A percentile compares a stretch with the other conserved stretches of the same genome.
phyloP scores from a whole-genome alignment of 306 rosid genomes.

The Gastrolobium bilobum region DNA sequence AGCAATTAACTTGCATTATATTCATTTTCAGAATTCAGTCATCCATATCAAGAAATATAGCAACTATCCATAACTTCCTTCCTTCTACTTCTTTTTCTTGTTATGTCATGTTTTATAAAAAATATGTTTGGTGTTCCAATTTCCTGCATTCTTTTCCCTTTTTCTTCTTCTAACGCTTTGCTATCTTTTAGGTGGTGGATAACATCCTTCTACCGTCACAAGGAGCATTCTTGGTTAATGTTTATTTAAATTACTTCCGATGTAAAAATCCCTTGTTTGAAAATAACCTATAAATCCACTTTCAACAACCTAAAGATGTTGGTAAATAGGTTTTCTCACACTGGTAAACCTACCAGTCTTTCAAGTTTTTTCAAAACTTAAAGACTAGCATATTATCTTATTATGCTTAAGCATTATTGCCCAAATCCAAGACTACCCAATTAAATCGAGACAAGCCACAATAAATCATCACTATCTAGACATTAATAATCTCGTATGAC shows the following conservation, averaged over 20 bases:
- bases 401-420: not conserved
- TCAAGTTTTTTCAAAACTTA: slow-evolving; percentile 24
- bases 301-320: slow-evolving; percentile 7
- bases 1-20: slow-evolving; percentile 34
- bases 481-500: slow-evolving; percentile 26
- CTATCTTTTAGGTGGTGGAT: not conserved
- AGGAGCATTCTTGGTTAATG: not conserved
- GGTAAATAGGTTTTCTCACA: not conserved
- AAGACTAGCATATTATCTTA: slow-evolving; percentile 9
- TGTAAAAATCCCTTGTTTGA: slow-evolving; percentile 7
- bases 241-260: slow-evolving; percentile 24
- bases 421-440: slow-evolving; percentile 34
- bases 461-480: slow-evolving; percentile 27
- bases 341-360: slow-evolving; percentile 1
- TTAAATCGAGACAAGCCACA: slow-evolving; percentile 11
- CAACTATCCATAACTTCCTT: not conserved
- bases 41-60: slow-evolving; percentile 20
- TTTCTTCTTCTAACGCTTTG: slow-evolving; percentile 26
- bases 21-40: slow-evolving; percentile 4
- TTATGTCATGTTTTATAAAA: slow-evolving; percentile 11
- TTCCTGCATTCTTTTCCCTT: not conserved
- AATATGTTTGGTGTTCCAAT: slow-evolving; percentile 7
- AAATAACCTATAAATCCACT: slow-evolving; percentile 21
- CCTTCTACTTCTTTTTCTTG: slow-evolving; percentile 27
- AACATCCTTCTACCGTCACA: slow-evolving; percentile 29